phyloP scores from a whole-genome alignment of 1,139 yeast species.

The Sugiyamaella sp. region DNA sequence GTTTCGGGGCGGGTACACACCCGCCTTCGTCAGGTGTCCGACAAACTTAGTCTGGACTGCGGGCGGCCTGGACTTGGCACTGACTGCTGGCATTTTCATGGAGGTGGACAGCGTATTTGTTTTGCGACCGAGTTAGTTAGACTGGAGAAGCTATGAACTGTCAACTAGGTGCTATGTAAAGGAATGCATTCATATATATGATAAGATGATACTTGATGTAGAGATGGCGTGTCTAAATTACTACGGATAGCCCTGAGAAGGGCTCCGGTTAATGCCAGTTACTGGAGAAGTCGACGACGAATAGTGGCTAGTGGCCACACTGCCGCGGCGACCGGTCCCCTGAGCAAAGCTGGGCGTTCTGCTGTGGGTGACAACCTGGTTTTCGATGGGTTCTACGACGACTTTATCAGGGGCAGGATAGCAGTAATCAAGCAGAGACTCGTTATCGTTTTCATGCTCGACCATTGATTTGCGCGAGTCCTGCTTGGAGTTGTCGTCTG shows the following conservation, averaged over 20 bases:
- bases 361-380: constrained; percentile 4
- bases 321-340: constrained; percentile 1
- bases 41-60: not conserved
- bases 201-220: constrained; percentile 1
- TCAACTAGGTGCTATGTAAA: no score
- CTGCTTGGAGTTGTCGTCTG: constrained; percentile 1
- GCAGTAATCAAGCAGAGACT: constrained; percentile 21
- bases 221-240: not conserved
- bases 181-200: constrained; percentile 9
- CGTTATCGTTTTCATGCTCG: constrained; percentile 14
- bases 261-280: constrained; percentile 8
- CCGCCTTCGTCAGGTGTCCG: not conserved
- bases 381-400: constrained; percentile 12
- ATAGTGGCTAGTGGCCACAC: constrained; percentile 13
- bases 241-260: constrained; percentile 5
- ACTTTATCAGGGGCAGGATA: constrained; percentile 20
- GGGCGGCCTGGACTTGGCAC: no score
- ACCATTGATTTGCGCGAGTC: not conserved
- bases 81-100: not conserved
- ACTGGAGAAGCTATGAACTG: no score
- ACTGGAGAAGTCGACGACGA: constrained; percentile 12
- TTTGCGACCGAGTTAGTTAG: not conserved
- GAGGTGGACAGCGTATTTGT: not conserved
- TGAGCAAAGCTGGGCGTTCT: constrained; percentile 15
- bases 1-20: not conserved